Conservation (phyloP, 306 rosid genomes). For the Neltuma alba region DNA sequence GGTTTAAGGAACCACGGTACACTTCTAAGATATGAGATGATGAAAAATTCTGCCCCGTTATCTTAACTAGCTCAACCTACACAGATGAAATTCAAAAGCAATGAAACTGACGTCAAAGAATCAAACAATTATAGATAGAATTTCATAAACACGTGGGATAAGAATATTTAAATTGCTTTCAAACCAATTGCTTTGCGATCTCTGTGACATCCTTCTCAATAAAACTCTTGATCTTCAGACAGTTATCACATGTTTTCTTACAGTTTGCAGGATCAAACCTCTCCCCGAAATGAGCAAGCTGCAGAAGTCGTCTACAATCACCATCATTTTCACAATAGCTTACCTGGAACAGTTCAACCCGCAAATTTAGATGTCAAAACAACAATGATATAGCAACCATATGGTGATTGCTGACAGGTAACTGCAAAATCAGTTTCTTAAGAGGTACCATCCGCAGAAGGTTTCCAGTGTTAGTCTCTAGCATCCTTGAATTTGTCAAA, state of each 20-base stretch:
- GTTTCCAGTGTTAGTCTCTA: conserved; percentile 90
- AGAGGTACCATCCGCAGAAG: conserved; percentile 81
- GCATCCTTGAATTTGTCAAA: conserved; percentile 63
- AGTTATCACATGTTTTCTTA: conserved; percentile 95
- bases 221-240: conserved; percentile 67
- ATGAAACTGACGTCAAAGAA: conserved; percentile 29
- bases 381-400: neutral
- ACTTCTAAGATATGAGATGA: conserved; percentile 91
- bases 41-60: conserved; percentile 77
- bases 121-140: conserved; percentile 27
- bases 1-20: conserved; percentile 91
- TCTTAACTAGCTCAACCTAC: conserved; percentile 85
- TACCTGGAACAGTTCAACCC: conserved; percentile 61
- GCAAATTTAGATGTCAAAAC: conserved; percentile 28
- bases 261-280: conserved; percentile 81
- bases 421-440: conserved; percentile 17
- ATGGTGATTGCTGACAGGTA: conserved; percentile 8
- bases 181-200: conserved; percentile 85
- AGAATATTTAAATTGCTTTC: conserved; percentile 41
- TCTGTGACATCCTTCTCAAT: conserved; percentile 87
- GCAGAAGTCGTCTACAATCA: conserved; percentile 89
- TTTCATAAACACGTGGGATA: neutral
- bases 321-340: conserved; percentile 93
- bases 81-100: conserved; percentile 38
- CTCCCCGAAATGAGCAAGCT: conserved; percentile 94